Conservation (phyloP, 306 rosid genomes). For the Rosa rugosa region DNA sequence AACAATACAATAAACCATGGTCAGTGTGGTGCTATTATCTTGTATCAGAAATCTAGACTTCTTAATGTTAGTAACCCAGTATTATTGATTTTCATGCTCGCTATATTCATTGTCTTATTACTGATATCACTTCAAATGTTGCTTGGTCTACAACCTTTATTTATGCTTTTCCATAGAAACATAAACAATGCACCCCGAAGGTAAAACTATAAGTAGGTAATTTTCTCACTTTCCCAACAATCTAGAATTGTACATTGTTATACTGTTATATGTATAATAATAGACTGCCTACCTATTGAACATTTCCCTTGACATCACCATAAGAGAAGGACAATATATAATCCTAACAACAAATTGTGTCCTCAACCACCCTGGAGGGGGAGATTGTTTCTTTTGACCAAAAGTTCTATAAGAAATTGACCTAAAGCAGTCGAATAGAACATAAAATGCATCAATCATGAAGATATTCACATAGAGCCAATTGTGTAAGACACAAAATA, state of each 20-base stretch:
- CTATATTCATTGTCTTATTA: not conserved
- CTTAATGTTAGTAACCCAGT: not conserved
- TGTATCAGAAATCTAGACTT: not conserved
- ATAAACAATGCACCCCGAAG: not conserved
- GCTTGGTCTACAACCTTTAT: not conserved
- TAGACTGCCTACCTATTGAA: not conserved
- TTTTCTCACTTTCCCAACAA: not conserved
- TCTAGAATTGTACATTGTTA: not conserved
- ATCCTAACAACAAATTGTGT: not conserved
- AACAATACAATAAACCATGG: not conserved
- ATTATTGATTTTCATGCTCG: not conserved
- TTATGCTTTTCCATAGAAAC: not conserved
- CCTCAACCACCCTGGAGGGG: not conserved
- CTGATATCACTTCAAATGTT: not conserved
- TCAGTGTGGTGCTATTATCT: no score
- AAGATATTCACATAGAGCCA: constrained; percentile 3
- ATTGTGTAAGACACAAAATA: not conserved
- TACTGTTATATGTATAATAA: not conserved
- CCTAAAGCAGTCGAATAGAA: not conserved
- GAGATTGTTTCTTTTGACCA: not conserved
- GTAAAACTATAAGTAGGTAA: not conserved
- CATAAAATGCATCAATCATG: not conserved
- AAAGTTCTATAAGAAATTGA: not conserved
- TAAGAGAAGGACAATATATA: not conserved
- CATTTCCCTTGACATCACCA: not conserved